Evolutionary conservation across 208 protist genomes (phyloP), one percentile per base, ranked within the genome.

Genomic region (Trypanosoma cruzi): DNA sequence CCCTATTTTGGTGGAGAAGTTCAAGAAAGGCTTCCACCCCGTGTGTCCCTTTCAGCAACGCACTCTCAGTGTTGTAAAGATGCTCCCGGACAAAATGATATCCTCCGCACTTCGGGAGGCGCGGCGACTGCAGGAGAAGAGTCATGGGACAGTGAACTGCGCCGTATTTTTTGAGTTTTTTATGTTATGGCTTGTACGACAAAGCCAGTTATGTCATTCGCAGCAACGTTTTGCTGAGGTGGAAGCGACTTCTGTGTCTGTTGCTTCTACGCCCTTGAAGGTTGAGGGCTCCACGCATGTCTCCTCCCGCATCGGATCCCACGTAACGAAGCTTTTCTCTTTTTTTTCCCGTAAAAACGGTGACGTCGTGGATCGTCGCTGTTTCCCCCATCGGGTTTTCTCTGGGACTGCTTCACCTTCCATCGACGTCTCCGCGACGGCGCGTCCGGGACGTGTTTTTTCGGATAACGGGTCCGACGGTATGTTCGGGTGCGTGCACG

Each of bases 1-100:
- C 22, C 85, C 82, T 22, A 79, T 92, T 65, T 49, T 87, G 20
- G 64, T 94, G 5, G 86, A 90, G 68, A 77, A 83, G 62, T 72
- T 77, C 58, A 61, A 65, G 13, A 67, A 68, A 18, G 63, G 59
- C 44, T 69, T 64, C 18, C 59, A 37, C 8, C 59, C 79, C 5
- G 64, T 75, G 1, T 77, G 78, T n/a, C 88, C 79, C 10, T 94
- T 94, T 68, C 66, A 63, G 28, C 81, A 79, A 49, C 14, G 42
- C 24, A 48, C 88, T 13, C 28, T 68, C n/a, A 52, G 57, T 52
- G 63, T 78, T 54, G 73, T 75, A 18, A 53, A 68, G 20, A 75
- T 92, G 37, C 34, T 68, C 50, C 65, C 82, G 4, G 80, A 92
- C 63, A 66, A 75, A 7, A 66, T 82, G 48, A 71, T 92, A 28